Evolutionary conservation across 202 grass and related monocot species (phyloP), one percentile per base, ranked within the genome.

Genomic region (Elaeis oleifera): DNA sequence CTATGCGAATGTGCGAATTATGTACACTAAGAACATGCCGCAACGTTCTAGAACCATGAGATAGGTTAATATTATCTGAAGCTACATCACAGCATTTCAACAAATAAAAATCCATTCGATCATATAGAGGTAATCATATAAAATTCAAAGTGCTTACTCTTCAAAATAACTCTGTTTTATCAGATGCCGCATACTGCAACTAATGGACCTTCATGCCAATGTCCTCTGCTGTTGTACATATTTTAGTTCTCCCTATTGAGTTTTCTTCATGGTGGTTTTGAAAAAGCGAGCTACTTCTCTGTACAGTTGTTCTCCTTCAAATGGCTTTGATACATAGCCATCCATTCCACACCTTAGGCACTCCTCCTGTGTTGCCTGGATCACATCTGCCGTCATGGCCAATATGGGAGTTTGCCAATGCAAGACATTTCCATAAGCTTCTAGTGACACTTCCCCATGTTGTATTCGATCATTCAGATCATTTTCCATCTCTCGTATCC

Each of bases 341-440:
- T 99, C 94, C 88, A 99, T 99, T 76, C 76, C 88, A 18, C 48
- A 78, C 69, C 63, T 89, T 50, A 99, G 67, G 72, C 94, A 92
- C 20, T 92, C 18, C 78, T 99, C 94, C 15, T 89, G 71, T 70
- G 94, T 99, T 58, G 94, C 94, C 74, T 99, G 94, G 65, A 99
- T 99, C 48, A 99, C 94, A 71, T 99, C 94, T 56, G 94, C 94
- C 0, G 94, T 99, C 94, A 99, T 99, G 21, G 94, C 94, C 53
- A 99, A 71, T 80, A 99, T 99, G 3, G 94, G 94, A 76, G 84
- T 86, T 63, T 82, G 75, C 88, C 94, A 99, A 18, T 58, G 81
- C 27, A 44, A 69, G 49, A 84, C 5, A 53, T 70, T 71, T 61
- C 79, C 61, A 19, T 67, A 44, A 78, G 83, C 67, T 69, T 82